phyloP scores from a whole-genome alignment of 2,329 filamentous ascomycete genomes.

The Fusarium falciforme region DNA sequence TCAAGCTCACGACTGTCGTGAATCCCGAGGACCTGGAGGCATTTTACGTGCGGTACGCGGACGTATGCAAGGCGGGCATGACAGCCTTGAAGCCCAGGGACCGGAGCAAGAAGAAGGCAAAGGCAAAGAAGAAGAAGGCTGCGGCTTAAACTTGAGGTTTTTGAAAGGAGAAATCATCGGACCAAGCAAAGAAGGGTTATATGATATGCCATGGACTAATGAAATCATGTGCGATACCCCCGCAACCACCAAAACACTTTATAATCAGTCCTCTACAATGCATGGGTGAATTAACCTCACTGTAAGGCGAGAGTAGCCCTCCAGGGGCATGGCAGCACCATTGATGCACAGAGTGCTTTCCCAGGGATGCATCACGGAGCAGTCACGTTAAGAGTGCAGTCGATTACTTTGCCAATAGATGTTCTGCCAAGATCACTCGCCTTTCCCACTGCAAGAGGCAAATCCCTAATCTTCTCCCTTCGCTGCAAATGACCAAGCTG shows the following conservation, averaged over 20 bases:
- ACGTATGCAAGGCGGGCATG: conserved; percentile 92
- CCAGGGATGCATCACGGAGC: not conserved
- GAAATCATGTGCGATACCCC: conserved; percentile 26
- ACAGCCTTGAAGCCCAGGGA: conserved; percentile 90
- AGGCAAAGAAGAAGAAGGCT: conserved; percentile 77
- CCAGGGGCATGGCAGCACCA: too few species aligned
- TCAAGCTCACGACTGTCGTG: conserved; percentile 88
- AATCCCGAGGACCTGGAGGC: conserved; percentile 78
- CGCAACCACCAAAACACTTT: conserved; percentile 3
- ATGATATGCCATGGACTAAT: conserved; percentile 27
- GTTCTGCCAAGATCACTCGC: not conserved
- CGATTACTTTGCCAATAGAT: not conserved
- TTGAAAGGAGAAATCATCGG: not conserved
- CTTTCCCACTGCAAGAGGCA: not conserved
- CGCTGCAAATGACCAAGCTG: not conserved
- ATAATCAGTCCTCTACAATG: not conserved
- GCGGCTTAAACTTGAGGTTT: conserved; percentile 20
- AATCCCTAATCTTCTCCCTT: not conserved
- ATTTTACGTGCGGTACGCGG: conserved; percentile 89
- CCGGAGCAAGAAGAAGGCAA: conserved; percentile 85
- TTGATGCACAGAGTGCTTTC: not conserved
- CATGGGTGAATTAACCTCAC: conserved; percentile 4
- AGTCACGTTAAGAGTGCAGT: not conserved
- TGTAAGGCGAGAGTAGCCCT: not conserved
- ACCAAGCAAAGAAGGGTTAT: not conserved